Evolutionary conservation across 805 yeast species (phyloP), one percentile per base, ranked within the genome.

Genomic region (Suhomyces emberorum): DNA sequence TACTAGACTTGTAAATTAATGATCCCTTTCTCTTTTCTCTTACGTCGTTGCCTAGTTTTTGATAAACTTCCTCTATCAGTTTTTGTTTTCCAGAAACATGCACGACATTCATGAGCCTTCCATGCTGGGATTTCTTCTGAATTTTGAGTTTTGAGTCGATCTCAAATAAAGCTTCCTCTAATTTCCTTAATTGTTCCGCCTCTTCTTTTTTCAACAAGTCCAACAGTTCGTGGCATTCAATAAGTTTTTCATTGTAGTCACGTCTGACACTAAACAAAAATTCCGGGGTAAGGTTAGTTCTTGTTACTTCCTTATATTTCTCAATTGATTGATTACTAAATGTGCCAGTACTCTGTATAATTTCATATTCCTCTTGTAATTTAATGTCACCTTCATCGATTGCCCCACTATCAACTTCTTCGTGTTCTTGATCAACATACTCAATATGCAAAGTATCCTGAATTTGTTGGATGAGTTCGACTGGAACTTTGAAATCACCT

Each of bases 41-140:
- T 27, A 55, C 46, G 38, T 61, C 58, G 12, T 43, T 34, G 4
- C 44, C 48, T 21, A 46, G 59, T 31, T 35, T 23, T 27, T 36
- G 49, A 37, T 37, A 30, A 1, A 52, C 46, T 8, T 38, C 44
- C 9, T 50, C 57, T 7, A 58, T 48, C 47, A 52, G 52, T 32
- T 56, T 62, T 15, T 57, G 49, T 15, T 64, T 58, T 0, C 76
- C 78, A 4, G 65, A 52, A 9, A 81, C 57, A 41, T 73, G 69
- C 2, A 81, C 58, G 7, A 76, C 76, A 49, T 76, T 63, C n/a
- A 39, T 33, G 35, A 47, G 54, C 15, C 62, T 48, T 0, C 67
- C 59, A 12, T 54, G 54, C 15, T 57, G 61, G 15, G 55, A 57
- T 12, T 57, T 54, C 22, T 54, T 51, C 7, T 49, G 35, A 1